Base-by-base conservation (phyloP, 257 asterid species). In the Euphrasia confusa region DNA sequence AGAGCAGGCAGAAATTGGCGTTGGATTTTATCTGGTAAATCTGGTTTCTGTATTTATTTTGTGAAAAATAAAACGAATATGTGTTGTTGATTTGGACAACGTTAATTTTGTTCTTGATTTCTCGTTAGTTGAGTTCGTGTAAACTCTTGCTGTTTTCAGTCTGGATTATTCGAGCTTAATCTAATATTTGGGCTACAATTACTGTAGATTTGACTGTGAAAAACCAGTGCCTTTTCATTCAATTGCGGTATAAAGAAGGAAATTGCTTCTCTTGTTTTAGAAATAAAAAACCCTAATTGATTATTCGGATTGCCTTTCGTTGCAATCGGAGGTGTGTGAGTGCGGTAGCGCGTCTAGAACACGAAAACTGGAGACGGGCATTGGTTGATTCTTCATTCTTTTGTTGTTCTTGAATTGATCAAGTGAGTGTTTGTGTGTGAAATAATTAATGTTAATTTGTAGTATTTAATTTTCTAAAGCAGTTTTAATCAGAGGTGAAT, bases 401-500 rank as follows among this genome's bases (percentile, higher is more conserved):
- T 37, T 37, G 39, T 33, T 33, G 11, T 37, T 37, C 42, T 8
- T 37, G 42, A 37, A 37, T 37, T 37, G 42, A 37, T 37, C 11
- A 7, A 35, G 40, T 35, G 8, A 4, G 39, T 33, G 39, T 4
- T 0, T 35, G 40, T 37, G 42, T 1, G 42, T 37, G 42, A 7
- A 35, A 35, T 7, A 35, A 35, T 6, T 35, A 7, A 15, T 39
- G 66, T 54, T 33, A 37, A 21, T 17, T 55, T 55, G 57, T 60
- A 44, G 58, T 21, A 21, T 56, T 57, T 10, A 42, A 49, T 52
- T 8, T 37, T 37, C 1, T 33, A 35, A 37, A 9, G 71, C 70
- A 64, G 62, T 40, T 49, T 14, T 44, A 37, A 6, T 4, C 44
- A 4, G 42, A 44, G 67, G 42, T 57, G 67, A 21, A 40, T 40